Base-by-base conservation (phyloP, 1,284 basidiomycete species). In the Melampsora americana region DNA sequence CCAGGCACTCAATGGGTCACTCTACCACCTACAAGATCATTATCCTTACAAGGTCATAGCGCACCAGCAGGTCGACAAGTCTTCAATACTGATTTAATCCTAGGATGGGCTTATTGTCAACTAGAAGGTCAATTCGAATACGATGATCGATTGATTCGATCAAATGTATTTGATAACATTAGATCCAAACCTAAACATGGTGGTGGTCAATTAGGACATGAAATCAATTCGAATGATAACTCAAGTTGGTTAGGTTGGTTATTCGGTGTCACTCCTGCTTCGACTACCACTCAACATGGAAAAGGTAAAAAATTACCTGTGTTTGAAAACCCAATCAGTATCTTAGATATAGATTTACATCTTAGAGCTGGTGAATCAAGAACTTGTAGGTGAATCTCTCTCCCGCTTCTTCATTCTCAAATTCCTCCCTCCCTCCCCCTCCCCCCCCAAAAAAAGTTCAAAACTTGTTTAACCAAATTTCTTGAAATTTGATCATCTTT, bases 271-370 rank as follows among this genome's bases (percentile, higher is more conserved):
- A 53, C 5, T 56, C 7, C 4, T 48, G 9, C 23, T 44, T 39
- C 5, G 12, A 42, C 11, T 7, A 11, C 6, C 12, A 9, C 20
- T 9, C 11, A 56, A 56, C 53, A 56, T 3, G 26, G 26, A 16
- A 56, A 56, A 62, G 32, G 26, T 0, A 84, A 85, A 5, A 88
- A 88, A 0, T 84, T 95, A 9, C 92, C 92, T 0, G 91, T 90
- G 1, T 89, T 93, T 61, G 89, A 92, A 77, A 87, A 90, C 1
- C 92, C 90, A 77, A 91, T 92, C 1, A 87, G 89, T 59, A 90
- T 95, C 87, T 85, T 95, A 20, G 92, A 89, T 0, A 90, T 95
- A 0, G 93, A 95, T 82, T 81, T 94, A 39, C 83, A 85, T 3
- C 86, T 95, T 6, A 85, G 84, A 0, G 91, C 93, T 7, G 93